These are phyloP conservation scores for Mortierella sp. DNA, from an alignment of 371 early-diverging fungal species.

Conservation along the genomic window DNA sequence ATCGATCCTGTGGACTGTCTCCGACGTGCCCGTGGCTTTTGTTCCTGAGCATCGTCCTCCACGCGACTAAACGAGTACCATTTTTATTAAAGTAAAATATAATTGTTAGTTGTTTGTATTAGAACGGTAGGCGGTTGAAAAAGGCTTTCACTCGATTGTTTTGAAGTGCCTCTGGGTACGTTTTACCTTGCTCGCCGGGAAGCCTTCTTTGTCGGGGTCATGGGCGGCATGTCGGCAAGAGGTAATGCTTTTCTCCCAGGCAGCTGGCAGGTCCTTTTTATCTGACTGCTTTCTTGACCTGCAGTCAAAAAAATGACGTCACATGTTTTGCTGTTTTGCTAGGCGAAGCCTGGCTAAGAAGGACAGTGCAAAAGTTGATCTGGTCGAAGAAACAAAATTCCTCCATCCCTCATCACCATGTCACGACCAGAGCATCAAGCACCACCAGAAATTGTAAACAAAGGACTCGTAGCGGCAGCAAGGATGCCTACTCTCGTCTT, in stretches of 20 bases:
- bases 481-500: not conserved
- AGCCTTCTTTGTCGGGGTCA: not conserved
- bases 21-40: not conserved
- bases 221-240: conserved; percentile 4
- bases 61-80: not conserved
- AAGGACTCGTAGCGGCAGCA: not conserved
- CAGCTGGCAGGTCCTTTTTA: not conserved
- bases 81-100: not conserved
- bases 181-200: not conserved
- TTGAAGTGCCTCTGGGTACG: not conserved
- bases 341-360: not conserved
- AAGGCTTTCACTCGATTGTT: not conserved
- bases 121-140: no score
- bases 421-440: conserved; percentile 96
- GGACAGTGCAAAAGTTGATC: conserved; percentile 7
- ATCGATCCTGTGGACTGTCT: not conserved
- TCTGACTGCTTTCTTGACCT: conserved; percentile 3
- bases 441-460: conserved; percentile 94
- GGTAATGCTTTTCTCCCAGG: not conserved
- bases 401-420: conserved; percentile 63
- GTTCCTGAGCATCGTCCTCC: not conserved
- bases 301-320: conserved; percentile 1
- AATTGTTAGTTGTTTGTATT: not conserved
- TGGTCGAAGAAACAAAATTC: not conserved
- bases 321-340: conserved; percentile 27